Base-by-base conservation (phyloP, 116 monocot genomes). In the Posidonia oceanica region DNA sequence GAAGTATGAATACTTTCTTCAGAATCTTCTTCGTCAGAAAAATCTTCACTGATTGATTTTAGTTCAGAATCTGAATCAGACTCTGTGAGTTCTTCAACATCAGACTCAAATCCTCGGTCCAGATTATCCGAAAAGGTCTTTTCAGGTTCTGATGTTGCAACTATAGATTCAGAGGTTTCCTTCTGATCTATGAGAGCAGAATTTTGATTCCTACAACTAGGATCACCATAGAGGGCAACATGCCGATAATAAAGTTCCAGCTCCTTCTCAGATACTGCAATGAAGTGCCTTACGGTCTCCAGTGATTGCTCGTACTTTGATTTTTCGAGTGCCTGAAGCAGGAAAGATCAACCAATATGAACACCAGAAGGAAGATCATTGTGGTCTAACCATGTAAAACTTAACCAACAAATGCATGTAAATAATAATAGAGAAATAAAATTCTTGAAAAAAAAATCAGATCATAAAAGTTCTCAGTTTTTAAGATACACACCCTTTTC, bases 231-330 rank as follows among this genome's bases (percentile, higher is more conserved):
- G 37, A 89, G 83, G 61, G 94, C 85, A 68, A 89, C 57, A 70
- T 94, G 89, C 59, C 80, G 72, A 67, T 87, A 83, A 72, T 94
- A 94, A 71, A 94, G 84, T 53, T 94, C 85, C 39, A 94, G 74
- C 63, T 94, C 89, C 74, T 94, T 94, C 75, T 94, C 89, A 38
- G 87, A 78, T 69, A 94, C 73, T 42, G 87, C 85, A 72, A 94
- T 94, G 65, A 94, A 94, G 10, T 80, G 83, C 81, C 87, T 82
- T 11, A 93, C 93, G 11, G 82, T 94, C 61, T 94, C 94, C 41
- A 94, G 83, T 20, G 89, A 94, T 60, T 94, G 94, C 72, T 94
- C 94, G 71, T 94, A 89, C 71, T 94, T 94, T 10, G 94, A 94
- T 72, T 94, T 94, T 73, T 89, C 89, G 71, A 94, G 94, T 71